Percentiles rank a stretch among this genome's conserved stretches.
phyloP scores from a whole-genome alignment of 2,329 filamentous ascomycete genomes.

The Fusarium floridanum region DNA sequence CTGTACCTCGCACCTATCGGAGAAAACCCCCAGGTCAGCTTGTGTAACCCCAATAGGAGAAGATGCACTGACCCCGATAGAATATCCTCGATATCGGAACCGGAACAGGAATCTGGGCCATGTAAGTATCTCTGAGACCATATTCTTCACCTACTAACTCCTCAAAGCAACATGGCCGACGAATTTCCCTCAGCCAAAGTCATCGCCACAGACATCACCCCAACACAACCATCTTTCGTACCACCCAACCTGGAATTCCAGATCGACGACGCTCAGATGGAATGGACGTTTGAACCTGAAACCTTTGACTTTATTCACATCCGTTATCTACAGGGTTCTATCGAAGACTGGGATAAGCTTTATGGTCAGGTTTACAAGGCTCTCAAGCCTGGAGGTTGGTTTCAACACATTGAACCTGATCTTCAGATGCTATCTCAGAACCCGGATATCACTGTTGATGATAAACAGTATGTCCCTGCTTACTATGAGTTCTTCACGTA shows the following conservation, averaged over 20 bases:
- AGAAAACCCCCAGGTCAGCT: slow-evolving; percentile 30
- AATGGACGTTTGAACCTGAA: slow-evolving; percentile 58
- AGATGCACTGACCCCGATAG: not conserved
- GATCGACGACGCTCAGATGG: slow-evolving; percentile 51
- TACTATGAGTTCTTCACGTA: not conserved
- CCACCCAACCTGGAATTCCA: slow-evolving; percentile 55
- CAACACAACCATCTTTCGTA: slow-evolving; percentile 40
- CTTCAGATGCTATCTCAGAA: slow-evolving; percentile 36
- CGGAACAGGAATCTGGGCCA: slow-evolving; percentile 42
- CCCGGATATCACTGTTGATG: slow-evolving; percentile 5
- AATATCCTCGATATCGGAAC: slow-evolving; percentile 40
- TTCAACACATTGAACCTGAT: slow-evolving; percentile 45
- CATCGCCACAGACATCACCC: slow-evolving; percentile 39
- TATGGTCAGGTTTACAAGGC: slow-evolving; percentile 34
- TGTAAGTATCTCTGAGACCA: slow-evolving; percentile 3
- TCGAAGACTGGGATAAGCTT: slow-evolving; percentile 47
- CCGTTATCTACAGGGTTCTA: slow-evolving; percentile 47
- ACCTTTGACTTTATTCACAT: slow-evolving; percentile 52
- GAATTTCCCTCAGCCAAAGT: slow-evolving; percentile 39
- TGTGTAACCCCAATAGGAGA: accelerated
- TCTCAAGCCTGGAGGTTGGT: slow-evolving; percentile 44
- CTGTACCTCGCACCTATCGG: slow-evolving; percentile 38
- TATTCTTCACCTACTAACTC: accelerated
- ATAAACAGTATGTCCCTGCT: slow-evolving; percentile 24
- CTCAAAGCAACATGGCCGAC: slow-evolving; percentile 35